These are phyloP conservation scores for Penicillium sp. DNA, from an alignment of 2,329 filamentous ascomycete species.

Conservation along the genomic window DNA sequence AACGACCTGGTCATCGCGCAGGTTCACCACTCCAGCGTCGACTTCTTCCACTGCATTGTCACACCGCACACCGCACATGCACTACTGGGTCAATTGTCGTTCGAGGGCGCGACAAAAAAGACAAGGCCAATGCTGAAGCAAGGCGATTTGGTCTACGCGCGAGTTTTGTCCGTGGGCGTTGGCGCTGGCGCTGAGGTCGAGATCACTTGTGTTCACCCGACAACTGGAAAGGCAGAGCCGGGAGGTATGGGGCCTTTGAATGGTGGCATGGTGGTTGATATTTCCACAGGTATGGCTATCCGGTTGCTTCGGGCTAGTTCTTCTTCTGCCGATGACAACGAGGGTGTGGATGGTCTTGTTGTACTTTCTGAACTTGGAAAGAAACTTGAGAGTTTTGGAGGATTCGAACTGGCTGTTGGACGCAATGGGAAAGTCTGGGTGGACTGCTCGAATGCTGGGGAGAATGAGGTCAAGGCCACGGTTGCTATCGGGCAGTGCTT, in stretches of 20 bases:
- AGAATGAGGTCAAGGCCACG: conserved; percentile 60
- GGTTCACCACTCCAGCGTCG: conserved; percentile 70
- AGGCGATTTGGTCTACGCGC: conserved; percentile 84
- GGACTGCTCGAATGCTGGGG: conserved; percentile 64
- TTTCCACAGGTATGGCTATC: conserved; percentile 80
- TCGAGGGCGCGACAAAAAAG: conserved; percentile 90
- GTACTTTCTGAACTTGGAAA: conserved; percentile 79
- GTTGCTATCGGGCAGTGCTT: conserved; percentile 78
- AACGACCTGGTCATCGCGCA: conserved; percentile 88
- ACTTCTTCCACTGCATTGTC: conserved; percentile 77
- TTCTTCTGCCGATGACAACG: conserved; percentile 29
- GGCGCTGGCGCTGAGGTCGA: conserved; percentile 85
- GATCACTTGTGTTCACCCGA: conserved; percentile 81
- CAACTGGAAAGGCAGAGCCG: conserved; percentile 81
- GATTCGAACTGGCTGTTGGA: conserved; percentile 91
- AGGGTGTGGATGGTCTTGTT: conserved; percentile 62
- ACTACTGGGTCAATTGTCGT: conserved; percentile 81
- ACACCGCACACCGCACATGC: conserved; percentile 64
- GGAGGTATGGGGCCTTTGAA: conserved; percentile 82
- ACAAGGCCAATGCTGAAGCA: conserved; percentile 74
- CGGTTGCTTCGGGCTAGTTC: conserved; percentile 58
- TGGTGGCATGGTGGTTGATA: conserved; percentile 80
- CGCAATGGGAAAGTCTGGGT: conserved; percentile 94
- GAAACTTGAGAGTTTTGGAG: conserved; percentile 59
- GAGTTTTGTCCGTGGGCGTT: conserved; percentile 73